Evolutionary conservation across 192 early-diverging fungal genomes (phyloP), one percentile per base, ranked within the genome.

Genomic region (Gamsiella multidivaricata): DNA sequence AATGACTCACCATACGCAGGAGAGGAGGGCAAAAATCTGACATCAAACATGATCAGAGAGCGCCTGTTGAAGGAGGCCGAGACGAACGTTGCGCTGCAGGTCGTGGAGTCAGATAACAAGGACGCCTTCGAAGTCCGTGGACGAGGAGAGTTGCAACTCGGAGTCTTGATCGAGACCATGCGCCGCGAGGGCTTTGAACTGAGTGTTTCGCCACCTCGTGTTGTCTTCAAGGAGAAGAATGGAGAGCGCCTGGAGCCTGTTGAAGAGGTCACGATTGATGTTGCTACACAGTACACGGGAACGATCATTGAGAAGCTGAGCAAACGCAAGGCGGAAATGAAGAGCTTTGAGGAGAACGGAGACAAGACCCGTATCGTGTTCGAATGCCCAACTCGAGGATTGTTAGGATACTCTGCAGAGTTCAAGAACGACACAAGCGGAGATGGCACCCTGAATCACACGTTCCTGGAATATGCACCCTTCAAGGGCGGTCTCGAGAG

Each of bases 361-460:
- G 90, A 92, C 69, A 88, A 89, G 79, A 91, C 94, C 17, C 81
- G 92, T 39, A 65, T 95, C 54, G 81, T 95, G 1, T 94, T 95
- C 82, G 86, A 91, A 59, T 88, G 93, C 59, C 94, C 94, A 1
- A 94, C 94, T 2, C 87, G 94, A 36, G 94, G 94, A 14, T 81
- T 95, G 65, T 79, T 95, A 1, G 94, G 94, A 29, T 95, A 93
- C 54, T 85, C 92, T 50, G 90, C 94, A 41, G 94, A 95, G 81
- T 95, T 95, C 79, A 94, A 94, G 82, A 93, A 93, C 83, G 92
- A 94, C 69, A 95, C 94, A 3, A 91, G 90, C 61, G 94, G 94
- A 3, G 88, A 92, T 29, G 94, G 94, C 15, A 89, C 89, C 20
- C 73, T 95, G 83, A 95, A 94, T 84, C 89, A 93, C 68, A 87